A percentile compares a stretch with the other conserved stretches of the same genome.
These are phyloP conservation scores for Talaromyces sp. DNA, from an alignment of 2,329 filamentous ascomycete species.

Conservation along the genomic window DNA sequence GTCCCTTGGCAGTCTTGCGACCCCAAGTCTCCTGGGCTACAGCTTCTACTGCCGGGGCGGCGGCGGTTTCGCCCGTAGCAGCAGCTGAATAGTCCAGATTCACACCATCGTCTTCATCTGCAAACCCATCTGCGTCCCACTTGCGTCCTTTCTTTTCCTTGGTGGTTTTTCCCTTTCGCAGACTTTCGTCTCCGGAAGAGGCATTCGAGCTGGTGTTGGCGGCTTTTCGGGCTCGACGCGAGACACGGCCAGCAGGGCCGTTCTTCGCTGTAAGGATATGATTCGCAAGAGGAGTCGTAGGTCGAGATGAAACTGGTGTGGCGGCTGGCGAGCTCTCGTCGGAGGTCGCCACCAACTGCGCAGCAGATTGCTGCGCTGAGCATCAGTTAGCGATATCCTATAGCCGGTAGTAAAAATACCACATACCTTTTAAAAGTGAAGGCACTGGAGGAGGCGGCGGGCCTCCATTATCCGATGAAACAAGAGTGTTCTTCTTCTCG, in stretches of 20 bases:
- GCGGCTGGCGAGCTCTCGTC: constrained; percentile 64
- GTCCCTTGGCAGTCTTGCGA: constrained; percentile 74
- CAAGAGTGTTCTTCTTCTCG: constrained; percentile 42
- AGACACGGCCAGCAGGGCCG: constrained; percentile 71
- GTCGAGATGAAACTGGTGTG: constrained; percentile 72
- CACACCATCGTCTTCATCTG: constrained; percentile 74
- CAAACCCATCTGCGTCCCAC: constrained; percentile 86
- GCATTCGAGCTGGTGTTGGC: constrained; percentile 41
- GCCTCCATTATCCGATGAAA: constrained; percentile 45
- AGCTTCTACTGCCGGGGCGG: constrained; percentile 60
- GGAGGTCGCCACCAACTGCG: constrained; percentile 44
- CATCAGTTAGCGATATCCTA: constrained; percentile 17
- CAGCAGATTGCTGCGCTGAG: constrained; percentile 41
- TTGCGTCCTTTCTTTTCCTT: constrained; percentile 76
- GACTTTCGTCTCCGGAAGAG: constrained; percentile 79
- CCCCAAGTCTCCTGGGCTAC: constrained; percentile 81
- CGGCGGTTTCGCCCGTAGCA: constrained; percentile 50
- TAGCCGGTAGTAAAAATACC: not conserved
- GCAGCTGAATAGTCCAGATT: constrained; percentile 84
- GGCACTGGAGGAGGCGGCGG: constrained; percentile 49
- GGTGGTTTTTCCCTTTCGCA: constrained; percentile 52
- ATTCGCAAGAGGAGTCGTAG: constrained; percentile 62
- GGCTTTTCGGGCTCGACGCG: constrained; percentile 71
- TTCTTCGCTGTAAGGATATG: constrained; percentile 68
- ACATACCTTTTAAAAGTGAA: constrained; percentile 44